Evolutionary conservation across 345 rosid species (phyloP), one percentile per base, ranked within the genome.

Genomic region (Dipteronia sinensis): DNA sequence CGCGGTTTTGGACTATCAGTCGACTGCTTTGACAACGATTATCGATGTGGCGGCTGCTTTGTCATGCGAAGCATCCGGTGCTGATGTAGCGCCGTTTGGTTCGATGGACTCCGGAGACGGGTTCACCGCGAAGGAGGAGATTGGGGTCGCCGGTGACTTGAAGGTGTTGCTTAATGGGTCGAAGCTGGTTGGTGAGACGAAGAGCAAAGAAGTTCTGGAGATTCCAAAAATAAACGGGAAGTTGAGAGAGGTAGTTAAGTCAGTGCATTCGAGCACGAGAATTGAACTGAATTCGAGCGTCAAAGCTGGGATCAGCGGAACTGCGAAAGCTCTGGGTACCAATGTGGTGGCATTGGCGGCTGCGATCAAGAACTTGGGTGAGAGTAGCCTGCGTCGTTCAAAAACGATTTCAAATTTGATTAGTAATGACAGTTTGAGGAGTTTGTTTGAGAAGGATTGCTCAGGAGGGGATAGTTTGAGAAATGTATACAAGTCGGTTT

Each of bases 151-250:
- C 13, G 82, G 89, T 79, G 99, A 94, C 81, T 75, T 92, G 81
- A 91, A 85, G 83, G 88, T 92, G 69, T 82, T 94, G 85, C 89
- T 94, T 2, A 90, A 84, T 70, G 93, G 94, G 23, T 96, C 93
- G 62, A 89, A 90, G 85, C 73, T 85, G 78, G 90, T 81, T 34
- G 92, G 90, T 3, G 85, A 85, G 65, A 49, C 65, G 12, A 70
- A 83, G 40, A 80, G 44, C 11, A 83, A 86, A 51, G 86, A 81
- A 15, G 67, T 96, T 79, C 79, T 84, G 10, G 79, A 85, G 47
- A 87, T 87, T 69, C 93, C 89, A 4, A 77, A 83, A 74, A 76
- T 86, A 59, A 86, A 86, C 72, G 99, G 95, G 34, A 86, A 83
- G 23, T 80, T 95, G 69, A 85, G 99, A 71, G 90, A 82, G 73